These are phyloP conservation scores for Trypanosoma mega DNA, from an alignment of 208 protist genomes.

Conservation along the genomic window DNA sequence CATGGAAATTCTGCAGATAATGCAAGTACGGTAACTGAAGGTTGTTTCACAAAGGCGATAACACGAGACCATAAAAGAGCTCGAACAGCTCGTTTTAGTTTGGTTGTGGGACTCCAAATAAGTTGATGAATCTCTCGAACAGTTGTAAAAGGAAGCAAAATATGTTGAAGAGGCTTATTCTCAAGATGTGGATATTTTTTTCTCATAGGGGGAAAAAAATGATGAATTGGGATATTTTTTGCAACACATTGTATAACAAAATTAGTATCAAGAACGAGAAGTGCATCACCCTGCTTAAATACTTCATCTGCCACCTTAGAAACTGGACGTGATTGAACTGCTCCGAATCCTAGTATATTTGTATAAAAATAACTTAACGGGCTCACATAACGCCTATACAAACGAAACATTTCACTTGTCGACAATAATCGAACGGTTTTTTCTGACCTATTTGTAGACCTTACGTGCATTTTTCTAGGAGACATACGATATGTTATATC, in stretches of 20 bases:
- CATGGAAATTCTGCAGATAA: slow-evolving; percentile 62
- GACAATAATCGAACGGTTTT: slow-evolving; percentile 56
- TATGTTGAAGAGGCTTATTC: slow-evolving; percentile 21
- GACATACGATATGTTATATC: slow-evolving; percentile 53
- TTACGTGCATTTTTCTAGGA: slow-evolving; percentile 26
- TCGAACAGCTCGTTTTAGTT: slow-evolving; percentile 37
- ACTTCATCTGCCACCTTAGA: slow-evolving; percentile 35
- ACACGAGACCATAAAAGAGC: slow-evolving; percentile 76
- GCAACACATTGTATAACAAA: slow-evolving; percentile 76
- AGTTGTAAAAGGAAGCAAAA: slow-evolving; percentile 82
- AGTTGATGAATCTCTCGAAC: slow-evolving; percentile 58
- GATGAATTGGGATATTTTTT: slow-evolving; percentile 67
- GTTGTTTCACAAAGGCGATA: slow-evolving; percentile 40
- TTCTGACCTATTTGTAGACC: not conserved
- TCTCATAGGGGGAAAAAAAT: slow-evolving; percentile 62
- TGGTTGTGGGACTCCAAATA: slow-evolving; percentile 54
- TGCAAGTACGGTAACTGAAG: slow-evolving; percentile 52
- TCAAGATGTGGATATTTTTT: slow-evolving; percentile 49
- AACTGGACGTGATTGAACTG: slow-evolving; percentile 48
- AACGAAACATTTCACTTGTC: slow-evolving; percentile 46
- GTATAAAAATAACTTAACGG: slow-evolving; percentile 47
- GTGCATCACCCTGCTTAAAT: slow-evolving; percentile 26
- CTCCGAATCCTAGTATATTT: slow-evolving; percentile 45
- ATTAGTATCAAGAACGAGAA: slow-evolving; percentile 84
- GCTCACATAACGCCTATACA: slow-evolving; percentile 39